A percentile compares a stretch with the other conserved stretches of the same genome.
phyloP scores from a whole-genome alignment of 768 basidiomycete genomes.

The Dacryopinax spathularia region DNA sequence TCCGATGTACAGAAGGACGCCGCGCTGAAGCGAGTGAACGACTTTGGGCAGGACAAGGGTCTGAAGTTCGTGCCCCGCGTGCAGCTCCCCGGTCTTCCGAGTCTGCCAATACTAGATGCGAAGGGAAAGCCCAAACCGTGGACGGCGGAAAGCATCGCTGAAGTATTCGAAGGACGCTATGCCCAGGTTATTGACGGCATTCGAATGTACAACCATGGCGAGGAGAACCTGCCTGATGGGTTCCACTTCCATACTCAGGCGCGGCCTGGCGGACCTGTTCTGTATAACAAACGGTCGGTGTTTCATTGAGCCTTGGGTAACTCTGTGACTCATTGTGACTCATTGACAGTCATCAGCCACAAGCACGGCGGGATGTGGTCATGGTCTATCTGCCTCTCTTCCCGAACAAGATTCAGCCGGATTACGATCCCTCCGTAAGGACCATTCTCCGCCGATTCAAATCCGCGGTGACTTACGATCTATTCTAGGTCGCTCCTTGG shows the following conservation, averaged over 20 bases:
- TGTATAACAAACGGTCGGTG: not conserved
- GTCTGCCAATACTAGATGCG: not conserved
- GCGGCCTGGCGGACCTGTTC: not conserved
- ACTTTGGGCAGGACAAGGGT: not conserved
- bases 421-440: constrained; percentile 6
- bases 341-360: not conserved
- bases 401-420: constrained; percentile 1
- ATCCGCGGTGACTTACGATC: not conserved
- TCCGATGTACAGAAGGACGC: constrained; percentile 1
- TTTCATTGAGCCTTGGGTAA: too few relatives aligned
- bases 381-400: constrained; percentile 1
- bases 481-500: not conserved
- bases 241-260: not conserved
- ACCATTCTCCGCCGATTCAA: not conserved
- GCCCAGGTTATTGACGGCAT: constrained; percentile 11
- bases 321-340: too few relatives aligned
- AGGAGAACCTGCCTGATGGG: not conserved
- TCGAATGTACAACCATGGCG: not conserved
- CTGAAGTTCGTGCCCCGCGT: not conserved
- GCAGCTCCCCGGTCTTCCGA: not conserved
- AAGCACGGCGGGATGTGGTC: not conserved
- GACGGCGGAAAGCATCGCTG: constrained; percentile 9
- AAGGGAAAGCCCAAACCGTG: constrained; percentile 8
- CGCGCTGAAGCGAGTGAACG: not conserved
- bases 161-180: constrained; percentile 10